phyloP scores from a whole-genome alignment of 495 filamentous ascomycete species.

The Neurospora sp. region DNA sequence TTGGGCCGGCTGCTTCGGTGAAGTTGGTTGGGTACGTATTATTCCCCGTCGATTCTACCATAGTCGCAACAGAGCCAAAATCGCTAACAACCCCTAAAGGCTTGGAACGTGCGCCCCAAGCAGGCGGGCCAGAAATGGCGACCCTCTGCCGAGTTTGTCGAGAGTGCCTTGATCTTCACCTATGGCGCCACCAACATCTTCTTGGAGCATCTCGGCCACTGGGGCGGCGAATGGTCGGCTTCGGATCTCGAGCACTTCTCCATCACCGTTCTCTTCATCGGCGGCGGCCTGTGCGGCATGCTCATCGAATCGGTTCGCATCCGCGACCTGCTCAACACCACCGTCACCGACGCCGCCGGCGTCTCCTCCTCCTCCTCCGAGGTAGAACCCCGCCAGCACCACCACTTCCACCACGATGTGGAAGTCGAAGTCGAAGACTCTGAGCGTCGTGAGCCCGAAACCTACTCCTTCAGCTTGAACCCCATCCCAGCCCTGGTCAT shows the following conservation, averaged over 20 bases:
- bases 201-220: slow-evolving; percentile 72
- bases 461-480: slow-evolving; percentile 72
- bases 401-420: slow-evolving; percentile 8
- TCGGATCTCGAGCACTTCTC: slow-evolving; percentile 87
- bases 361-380: background rate
- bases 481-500: slow-evolving; percentile 83
- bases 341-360: slow-evolving; percentile 31
- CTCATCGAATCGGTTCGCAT: slow-evolving; percentile 72
- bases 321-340: slow-evolving; percentile 59
- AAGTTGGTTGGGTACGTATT: slow-evolving; percentile 68
- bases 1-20: slow-evolving; percentile 82
- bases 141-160: slow-evolving; percentile 79
- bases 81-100: slow-evolving; percentile 27
- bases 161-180: slow-evolving; percentile 77
- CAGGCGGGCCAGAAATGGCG: slow-evolving; percentile 50
- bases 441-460: slow-evolving; percentile 46
- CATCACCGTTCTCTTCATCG: slow-evolving; percentile 89
- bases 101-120: slow-evolving; percentile 80
- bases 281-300: slow-evolving; percentile 91
- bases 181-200: slow-evolving; percentile 90
- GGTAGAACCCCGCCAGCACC: slow-evolving; percentile 12
- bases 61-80: background rate
- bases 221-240: slow-evolving; percentile 59
- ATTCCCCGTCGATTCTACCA: background rate
- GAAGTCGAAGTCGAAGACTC: slow-evolving; percentile 35